Evolutionary conservation across 345 rosid species (phyloP).

Genomic region (Cardamine occulta): DNA sequence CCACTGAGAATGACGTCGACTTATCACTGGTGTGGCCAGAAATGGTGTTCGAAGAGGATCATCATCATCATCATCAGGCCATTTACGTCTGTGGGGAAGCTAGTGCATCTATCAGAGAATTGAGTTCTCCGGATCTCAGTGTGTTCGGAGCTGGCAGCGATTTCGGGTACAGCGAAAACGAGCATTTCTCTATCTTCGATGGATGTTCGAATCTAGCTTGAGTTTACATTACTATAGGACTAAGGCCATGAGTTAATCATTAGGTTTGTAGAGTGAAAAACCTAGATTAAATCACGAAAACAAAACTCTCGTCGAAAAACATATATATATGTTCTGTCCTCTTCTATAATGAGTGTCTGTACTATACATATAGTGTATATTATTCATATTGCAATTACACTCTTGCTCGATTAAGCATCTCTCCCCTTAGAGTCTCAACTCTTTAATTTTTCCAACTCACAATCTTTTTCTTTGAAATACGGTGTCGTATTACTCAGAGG

Average conservation of each 20-base stretch:
- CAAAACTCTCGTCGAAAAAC: neutral
- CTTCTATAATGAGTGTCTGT: conserved; percentile 5
- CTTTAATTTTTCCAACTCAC: neutral
- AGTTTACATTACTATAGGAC: conserved; percentile 22
- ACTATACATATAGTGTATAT: conserved; percentile 3
- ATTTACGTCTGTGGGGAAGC: conserved; percentile 19
- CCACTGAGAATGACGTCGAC: conserved; percentile 20
- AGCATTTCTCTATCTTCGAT: conserved; percentile 25
- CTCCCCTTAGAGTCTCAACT: neutral
- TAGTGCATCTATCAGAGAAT: conserved; percentile 25
- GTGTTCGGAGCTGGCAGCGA: conserved; percentile 24
- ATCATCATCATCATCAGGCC: conserved; percentile 29
- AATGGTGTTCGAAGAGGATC: conserved; percentile 20
- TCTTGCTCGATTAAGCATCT: neutral
- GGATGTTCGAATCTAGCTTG: conserved; percentile 23
- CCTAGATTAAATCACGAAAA: neutral
- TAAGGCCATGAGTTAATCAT: conserved; percentile 20
- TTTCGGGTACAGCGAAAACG: conserved; percentile 15
- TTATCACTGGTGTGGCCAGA: conserved; percentile 42
- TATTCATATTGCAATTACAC: neutral
- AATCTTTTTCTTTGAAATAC: neutral
- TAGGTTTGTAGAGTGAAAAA: conserved; percentile 16
- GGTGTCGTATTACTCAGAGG: neutral
- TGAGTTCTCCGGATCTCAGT: conserved; percentile 12
- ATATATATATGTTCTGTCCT: conserved; percentile 17